Base-by-base conservation (phyloP, 192 early-diverging fungal species). In the Phlyctochytrium bullatum region DNA sequence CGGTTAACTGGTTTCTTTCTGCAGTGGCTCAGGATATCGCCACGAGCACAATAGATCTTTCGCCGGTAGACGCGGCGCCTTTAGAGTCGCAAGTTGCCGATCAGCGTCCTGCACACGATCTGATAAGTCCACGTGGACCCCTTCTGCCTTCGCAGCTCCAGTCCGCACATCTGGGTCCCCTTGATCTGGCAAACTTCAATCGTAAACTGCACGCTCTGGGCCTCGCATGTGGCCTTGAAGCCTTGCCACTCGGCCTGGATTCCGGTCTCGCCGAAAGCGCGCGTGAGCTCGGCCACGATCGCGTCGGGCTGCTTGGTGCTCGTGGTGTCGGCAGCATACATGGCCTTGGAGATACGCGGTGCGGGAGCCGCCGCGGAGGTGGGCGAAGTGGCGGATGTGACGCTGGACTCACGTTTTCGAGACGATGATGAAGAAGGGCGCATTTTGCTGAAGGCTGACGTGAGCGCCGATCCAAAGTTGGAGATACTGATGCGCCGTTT, bases 131-230 rank as follows among this genome's bases (percentile, higher is more conserved):
- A 65, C 6, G 70, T 69, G 6, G 72, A 58, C 2, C 80, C 80
- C 58, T 78, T 78, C 32, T 65, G 71, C 47, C 80, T 36, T 51
- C 68, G 57, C 62, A 82, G 40, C 64, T 82, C 73, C 68, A 82
- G 36, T 4, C 72, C 80, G 69, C 73, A 67, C 74, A 82, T 72
- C 3, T 47, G 23, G 1, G 80, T 82, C 27, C 68, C 71, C 54
- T 71, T 73, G 16, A 82, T 71, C 52, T 71, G 30, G 30, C 71
- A 68, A 29, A 82, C 59, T 52, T 82, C 80, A 72, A 82, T 79
- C 24, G 78, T 72, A 34, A 82, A 76, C 24, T 65, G 56, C 25
- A 63, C 25, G 29, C 64, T 35, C 53, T 34, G 61, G 2, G 53
- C 34, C 23, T 28, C 54, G 52, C 80, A 82, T 17, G 28, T 17